A percentile compares a stretch with the other conserved stretches of the same genome.
These are phyloP conservation scores for Syncephalis fuscata DNA, from an alignment of 371 early-diverging fungal species.

Conservation along the genomic window DNA sequence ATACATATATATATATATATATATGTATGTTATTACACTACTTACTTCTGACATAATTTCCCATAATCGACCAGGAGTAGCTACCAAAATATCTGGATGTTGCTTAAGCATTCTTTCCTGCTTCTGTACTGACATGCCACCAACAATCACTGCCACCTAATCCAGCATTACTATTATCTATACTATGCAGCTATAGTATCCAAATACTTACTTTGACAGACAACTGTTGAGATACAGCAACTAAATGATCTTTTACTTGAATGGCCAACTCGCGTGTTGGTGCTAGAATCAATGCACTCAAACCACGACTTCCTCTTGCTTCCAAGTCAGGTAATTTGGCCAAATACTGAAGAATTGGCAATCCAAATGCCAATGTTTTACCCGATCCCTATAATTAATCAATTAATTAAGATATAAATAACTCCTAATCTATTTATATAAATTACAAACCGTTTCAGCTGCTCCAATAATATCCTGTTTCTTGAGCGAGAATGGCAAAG, in stretches of 20 bases:
- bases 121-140: constrained; percentile 87
- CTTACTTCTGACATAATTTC: constrained; percentile 64
- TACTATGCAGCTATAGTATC: background rate
- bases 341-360: constrained; percentile 64
- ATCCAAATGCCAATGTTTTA: constrained; percentile 83
- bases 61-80: constrained; percentile 96
- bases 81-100: constrained; percentile 78
- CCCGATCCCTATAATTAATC: constrained; percentile 51
- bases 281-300: constrained; percentile 47
- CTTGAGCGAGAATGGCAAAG: constrained; percentile 48
- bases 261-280: constrained; percentile 90
- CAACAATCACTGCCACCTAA: constrained; percentile 58
- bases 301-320: constrained; percentile 10
- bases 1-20: too few relatives aligned
- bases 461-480: constrained; percentile 92
- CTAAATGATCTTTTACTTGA: constrained; percentile 67
- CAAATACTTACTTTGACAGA: constrained; percentile 25
- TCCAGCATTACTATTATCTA: background rate
- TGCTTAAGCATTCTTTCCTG: constrained; percentile 58
- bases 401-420: background rate
- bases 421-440: background rate
- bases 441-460: constrained; percentile 69
- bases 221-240: constrained; percentile 27
- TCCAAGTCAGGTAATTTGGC: constrained; percentile 21
- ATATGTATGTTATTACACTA: too few relatives aligned